Conservation (phyloP, 1,139 yeast species). For the Suzukiozyma palmioleophila region DNA sequence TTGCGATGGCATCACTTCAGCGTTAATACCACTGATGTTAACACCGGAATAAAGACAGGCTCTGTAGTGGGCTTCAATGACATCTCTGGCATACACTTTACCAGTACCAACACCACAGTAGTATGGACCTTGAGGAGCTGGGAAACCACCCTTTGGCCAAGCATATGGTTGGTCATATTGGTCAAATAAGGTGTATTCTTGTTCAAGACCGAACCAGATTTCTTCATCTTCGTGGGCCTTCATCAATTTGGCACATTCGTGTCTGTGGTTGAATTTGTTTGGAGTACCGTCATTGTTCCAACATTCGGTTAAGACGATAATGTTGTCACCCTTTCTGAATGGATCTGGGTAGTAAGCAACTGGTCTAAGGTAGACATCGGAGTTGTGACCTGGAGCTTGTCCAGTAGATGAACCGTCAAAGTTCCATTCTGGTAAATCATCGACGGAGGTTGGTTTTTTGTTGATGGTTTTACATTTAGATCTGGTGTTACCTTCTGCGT, state of each 20-base stretch:
- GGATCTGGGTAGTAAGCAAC: constrained; percentile 94
- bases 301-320: constrained; percentile 91
- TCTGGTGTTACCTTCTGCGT: constrained; percentile 86
- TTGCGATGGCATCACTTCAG: constrained; percentile 99
- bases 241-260: constrained; percentile 94
- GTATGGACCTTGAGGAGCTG: constrained; percentile 99
- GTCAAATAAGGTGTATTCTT: constrained; percentile 95
- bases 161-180: constrained; percentile 88
- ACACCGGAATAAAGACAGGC: constrained; percentile 94
- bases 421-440: constrained; percentile 97
- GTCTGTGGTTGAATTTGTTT: constrained; percentile 97
- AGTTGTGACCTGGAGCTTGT: constrained; percentile 98
- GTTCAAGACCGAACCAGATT: constrained; percentile 98
- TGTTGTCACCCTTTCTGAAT: constrained; percentile 96
- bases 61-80: constrained; percentile 97
- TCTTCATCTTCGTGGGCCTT: constrained; percentile 81
- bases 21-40: constrained; percentile 91
- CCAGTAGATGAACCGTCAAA: constrained; percentile 98
- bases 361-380: constrained; percentile 92
- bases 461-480: constrained; percentile 87
- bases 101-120: constrained; percentile 99
- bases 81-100: constrained; percentile 96
- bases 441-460: constrained; percentile 65
- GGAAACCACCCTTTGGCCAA: constrained; percentile 99
- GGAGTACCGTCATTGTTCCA: constrained; percentile 99